These are phyloP conservation scores for Globisporangium nodosum DNA, from an alignment of 352 stramenopile species.

Conservation along the genomic window DNA sequence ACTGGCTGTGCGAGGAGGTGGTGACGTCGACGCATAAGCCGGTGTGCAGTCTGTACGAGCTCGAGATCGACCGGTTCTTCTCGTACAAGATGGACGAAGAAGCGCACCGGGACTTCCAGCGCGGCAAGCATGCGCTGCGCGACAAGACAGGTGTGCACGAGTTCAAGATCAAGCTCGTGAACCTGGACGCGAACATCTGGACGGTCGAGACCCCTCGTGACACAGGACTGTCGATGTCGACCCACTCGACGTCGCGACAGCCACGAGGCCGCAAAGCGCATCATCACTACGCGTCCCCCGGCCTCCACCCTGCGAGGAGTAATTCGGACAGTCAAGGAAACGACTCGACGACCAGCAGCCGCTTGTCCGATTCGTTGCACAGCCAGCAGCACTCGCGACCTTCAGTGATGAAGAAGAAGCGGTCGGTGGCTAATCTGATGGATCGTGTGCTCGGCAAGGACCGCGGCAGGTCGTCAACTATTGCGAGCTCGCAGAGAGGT, in stretches of 20 bases:
- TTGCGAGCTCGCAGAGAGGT: background rate
- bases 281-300: slow-evolving; percentile 2
- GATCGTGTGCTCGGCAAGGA: slow-evolving; percentile 16
- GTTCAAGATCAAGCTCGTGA: slow-evolving; percentile 48
- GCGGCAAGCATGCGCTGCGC: slow-evolving; percentile 23
- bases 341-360: slow-evolving; percentile 10
- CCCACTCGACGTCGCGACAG: slow-evolving; percentile 9
- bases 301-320: background rate
- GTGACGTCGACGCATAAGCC: slow-evolving; percentile 43
- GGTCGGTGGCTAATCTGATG: slow-evolving; percentile 9
- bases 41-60: slow-evolving; percentile 40
- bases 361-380: slow-evolving; percentile 8
- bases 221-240: background rate
- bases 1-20: slow-evolving; percentile 48
- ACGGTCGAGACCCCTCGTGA: slow-evolving; percentile 15
- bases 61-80: slow-evolving; percentile 52
- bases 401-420: slow-evolving; percentile 15
- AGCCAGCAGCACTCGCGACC: slow-evolving; percentile 7
- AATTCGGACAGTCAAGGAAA: background rate
- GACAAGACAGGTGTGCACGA: slow-evolving; percentile 40
- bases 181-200: slow-evolving; percentile 57
- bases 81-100: slow-evolving; percentile 31
- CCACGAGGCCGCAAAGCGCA: background rate
- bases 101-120: slow-evolving; percentile 15
- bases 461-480: slow-evolving; percentile 10